These are phyloP conservation scores for Alternaria alternata DNA, from an alignment of 2,329 filamentous ascomycete species.

Conservation along the genomic window DNA sequence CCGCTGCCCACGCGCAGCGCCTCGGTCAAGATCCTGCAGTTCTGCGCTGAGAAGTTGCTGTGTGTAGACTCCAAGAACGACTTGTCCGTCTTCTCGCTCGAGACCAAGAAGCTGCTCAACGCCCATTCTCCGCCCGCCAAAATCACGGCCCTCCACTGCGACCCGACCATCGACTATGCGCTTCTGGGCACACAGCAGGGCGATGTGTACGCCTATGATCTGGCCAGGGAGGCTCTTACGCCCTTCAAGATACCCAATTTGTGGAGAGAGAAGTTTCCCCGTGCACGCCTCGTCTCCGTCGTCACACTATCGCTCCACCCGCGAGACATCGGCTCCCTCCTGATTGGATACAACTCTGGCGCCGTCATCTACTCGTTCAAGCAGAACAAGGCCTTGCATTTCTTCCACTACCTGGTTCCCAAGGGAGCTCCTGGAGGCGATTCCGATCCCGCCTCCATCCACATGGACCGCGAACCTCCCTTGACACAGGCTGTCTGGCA, in stretches of 20 bases:
- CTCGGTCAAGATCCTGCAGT: conserved; percentile 80
- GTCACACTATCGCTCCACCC: conserved; percentile 87
- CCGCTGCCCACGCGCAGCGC: conserved; percentile 70
- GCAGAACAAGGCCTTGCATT: conserved; percentile 79
- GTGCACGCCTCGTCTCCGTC: conserved; percentile 69
- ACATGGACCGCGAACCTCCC: conserved; percentile 72
- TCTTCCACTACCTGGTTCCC: conserved; percentile 83
- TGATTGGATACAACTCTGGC: conserved; percentile 90
- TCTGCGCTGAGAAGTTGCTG: conserved; percentile 85
- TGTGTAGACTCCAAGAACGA: conserved; percentile 88
- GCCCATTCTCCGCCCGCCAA: conserved; percentile 79
- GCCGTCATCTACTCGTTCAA: conserved; percentile 95
- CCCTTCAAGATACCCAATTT: conserved; percentile 86
- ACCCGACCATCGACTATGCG: conserved; percentile 92
- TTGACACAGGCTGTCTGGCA: conserved; percentile 91
- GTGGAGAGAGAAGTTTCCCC: conserved; percentile 78
- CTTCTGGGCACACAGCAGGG: conserved; percentile 84
- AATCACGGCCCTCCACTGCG: conserved; percentile 77
- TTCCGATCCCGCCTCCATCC: conserved; percentile 68
- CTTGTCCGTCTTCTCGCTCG: conserved; percentile 81
- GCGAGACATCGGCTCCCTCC: conserved; percentile 86
- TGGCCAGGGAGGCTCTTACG: conserved; percentile 80
- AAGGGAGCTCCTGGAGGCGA: conserved; percentile 82
- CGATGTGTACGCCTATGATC: conserved; percentile 89
- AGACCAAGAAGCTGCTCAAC: conserved; percentile 70